Evolutionary conservation across 2,329 filamentous ascomycete genomes (phyloP).

Genomic region (Arthrobotrys sphaeroides): DNA sequence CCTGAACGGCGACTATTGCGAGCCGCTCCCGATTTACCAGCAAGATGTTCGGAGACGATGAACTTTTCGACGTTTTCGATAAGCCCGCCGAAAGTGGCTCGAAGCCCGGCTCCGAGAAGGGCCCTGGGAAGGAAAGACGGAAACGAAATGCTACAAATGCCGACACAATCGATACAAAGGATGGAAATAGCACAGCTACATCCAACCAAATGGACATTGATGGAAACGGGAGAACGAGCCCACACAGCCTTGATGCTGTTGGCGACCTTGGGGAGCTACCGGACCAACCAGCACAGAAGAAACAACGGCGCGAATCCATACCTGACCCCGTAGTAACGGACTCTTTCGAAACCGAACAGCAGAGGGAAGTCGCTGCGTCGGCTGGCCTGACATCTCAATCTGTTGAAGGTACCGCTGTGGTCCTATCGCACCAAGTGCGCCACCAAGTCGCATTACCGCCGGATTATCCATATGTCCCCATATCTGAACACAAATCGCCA

Average conservation of each 20-base stretch:
- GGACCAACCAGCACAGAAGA: slow-evolving; percentile 63
- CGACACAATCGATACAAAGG: slow-evolving; percentile 55
- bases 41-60: slow-evolving; percentile 65
- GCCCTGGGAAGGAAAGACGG: slow-evolving; percentile 73
- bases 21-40: background rate
- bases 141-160: slow-evolving; percentile 69
- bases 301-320: slow-evolving; percentile 67
- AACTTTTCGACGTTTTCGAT: slow-evolving; percentile 84
- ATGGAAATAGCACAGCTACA: slow-evolving; percentile 56
- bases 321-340: slow-evolving; percentile 87
- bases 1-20: background rate
- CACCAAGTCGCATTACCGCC: slow-evolving; percentile 96
- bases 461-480: slow-evolving; percentile 92
- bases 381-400: slow-evolving; percentile 72
- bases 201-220: slow-evolving; percentile 57
- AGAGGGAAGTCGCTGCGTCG: slow-evolving; percentile 84
- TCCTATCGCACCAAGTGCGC: slow-evolving; percentile 95
- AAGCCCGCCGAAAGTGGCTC: slow-evolving; percentile 65
- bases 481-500: slow-evolving; percentile 91
- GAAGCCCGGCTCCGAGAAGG: slow-evolving; percentile 60
- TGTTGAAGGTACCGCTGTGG: slow-evolving; percentile 74
- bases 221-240: slow-evolving; percentile 60
- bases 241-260: slow-evolving; percentile 59
- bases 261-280: slow-evolving; percentile 59
- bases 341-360: slow-evolving; percentile 92